Base-by-base conservation (phyloP, 441 rosid species). In the Adansonia rubrostipa region DNA sequence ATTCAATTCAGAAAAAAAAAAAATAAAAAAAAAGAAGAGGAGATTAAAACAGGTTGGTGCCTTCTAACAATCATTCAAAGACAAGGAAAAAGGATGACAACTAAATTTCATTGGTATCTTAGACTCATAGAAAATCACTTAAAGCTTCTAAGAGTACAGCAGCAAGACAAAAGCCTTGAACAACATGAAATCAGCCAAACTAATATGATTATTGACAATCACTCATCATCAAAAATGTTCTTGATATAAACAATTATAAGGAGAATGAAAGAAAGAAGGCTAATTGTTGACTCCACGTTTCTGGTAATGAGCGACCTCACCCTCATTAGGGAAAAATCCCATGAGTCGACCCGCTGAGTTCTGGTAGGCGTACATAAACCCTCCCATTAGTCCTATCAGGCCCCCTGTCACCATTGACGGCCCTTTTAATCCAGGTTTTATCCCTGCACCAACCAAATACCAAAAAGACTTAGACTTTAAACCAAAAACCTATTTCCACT, bases 291-390 rank as follows among this genome's bases (percentile, higher is more conserved):
- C 79, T 67, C 88, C 89, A 60, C 86, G 92, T 84, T 94, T 94
- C 82, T 88, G 87, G 89, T 89, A 77, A 65, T 75, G 83, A 84
- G 94, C 91, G 69, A 96, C 97, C 91, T 96, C 99, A 67, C 86
- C 87, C 20, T 92, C 96, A 61, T 92, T 96, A 60, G 97, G 96
- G 86, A 94, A 96, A 82, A 96, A 94, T 0, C 99, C 99, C 99
- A 94, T 96, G 68, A 96, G 88, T 5, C 99, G 87, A 61, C 98
- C 99, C 0, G 93, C 97, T 0, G 99, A 96, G 90, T 96, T 96
- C 86, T 96, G 99, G 86, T 96, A 96, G 0, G 99, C 99, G 66
- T 96, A 96, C 99, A 96, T 96, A 87, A 96, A 96, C 56, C 99
- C 98, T 13, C 99, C 99, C 99, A 96, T 89, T 63, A 94, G 74